Conservation (phyloP, 164 flowering plant genomes). For the Vitis rotundifolia region DNA sequence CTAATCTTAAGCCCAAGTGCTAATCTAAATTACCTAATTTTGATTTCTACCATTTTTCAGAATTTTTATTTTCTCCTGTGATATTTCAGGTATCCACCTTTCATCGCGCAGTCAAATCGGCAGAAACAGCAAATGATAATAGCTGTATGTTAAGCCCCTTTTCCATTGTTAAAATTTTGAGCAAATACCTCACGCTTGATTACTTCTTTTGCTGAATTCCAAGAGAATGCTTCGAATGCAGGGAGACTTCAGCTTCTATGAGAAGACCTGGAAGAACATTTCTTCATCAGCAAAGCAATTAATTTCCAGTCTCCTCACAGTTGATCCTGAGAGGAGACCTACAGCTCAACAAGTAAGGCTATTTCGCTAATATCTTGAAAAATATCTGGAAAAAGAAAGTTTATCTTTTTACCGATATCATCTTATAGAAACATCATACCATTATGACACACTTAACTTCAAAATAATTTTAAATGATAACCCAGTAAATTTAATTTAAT, state of each 20-base stretch:
- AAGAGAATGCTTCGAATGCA: conserved; percentile 14
- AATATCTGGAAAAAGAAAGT: background rate
- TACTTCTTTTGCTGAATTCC: background rate
- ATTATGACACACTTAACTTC: background rate
- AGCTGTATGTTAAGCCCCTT: conserved; percentile 35
- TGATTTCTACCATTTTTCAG: too few relatives aligned
- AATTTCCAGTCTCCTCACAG: conserved; percentile 57
- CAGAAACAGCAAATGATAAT: conserved; percentile 75
- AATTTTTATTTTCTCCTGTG: background rate
- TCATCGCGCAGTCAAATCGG: conserved; percentile 57
- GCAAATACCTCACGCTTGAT: too few relatives aligned
- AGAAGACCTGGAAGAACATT: conserved; percentile 73
- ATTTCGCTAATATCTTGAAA: background rate
- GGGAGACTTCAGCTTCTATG: conserved; percentile 74
- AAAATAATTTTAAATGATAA: background rate
- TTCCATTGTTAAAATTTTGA: too few relatives aligned
- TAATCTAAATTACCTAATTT: too few relatives aligned
- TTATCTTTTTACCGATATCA: background rate
- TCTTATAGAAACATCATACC: too few relatives aligned
- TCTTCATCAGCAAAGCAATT: conserved; percentile 66
- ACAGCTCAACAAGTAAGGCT: conserved; percentile 61
- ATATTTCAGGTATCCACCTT: conserved; percentile 63
- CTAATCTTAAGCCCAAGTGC: too few relatives aligned
- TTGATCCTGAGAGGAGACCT: conserved; percentile 63
- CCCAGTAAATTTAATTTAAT: background rate